phyloP scores from a whole-genome alignment of 768 basidiomycete genomes.

The Cystofilobasidium ferigula region DNA sequence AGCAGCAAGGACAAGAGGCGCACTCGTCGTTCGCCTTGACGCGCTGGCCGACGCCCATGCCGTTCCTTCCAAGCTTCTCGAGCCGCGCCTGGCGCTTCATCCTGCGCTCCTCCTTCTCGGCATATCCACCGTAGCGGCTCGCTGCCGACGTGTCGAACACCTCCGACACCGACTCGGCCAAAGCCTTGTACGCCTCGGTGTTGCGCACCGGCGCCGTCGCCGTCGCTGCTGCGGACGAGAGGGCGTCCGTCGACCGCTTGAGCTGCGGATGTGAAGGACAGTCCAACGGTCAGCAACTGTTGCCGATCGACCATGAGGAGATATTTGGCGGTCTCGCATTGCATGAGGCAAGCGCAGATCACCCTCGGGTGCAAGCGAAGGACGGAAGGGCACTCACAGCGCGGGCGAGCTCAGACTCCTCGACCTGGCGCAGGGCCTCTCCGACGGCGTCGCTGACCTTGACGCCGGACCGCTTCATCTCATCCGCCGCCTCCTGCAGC shows the following conservation, averaged over 20 bases:
- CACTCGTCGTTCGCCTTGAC: constrained; percentile 71
- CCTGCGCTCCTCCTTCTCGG: constrained; percentile 84
- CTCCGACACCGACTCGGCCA: constrained; percentile 79
- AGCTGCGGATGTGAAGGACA: constrained; percentile 1
- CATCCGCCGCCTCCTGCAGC: constrained; percentile 82
- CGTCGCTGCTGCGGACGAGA: constrained; percentile 71
- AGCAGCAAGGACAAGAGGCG: constrained; percentile 34
- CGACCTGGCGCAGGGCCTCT: constrained; percentile 83
- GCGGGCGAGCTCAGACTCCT: constrained; percentile 85
- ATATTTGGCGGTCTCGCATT: too few relatives aligned
- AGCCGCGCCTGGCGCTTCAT: constrained; percentile 66
- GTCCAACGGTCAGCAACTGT: neutral
- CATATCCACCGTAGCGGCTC: constrained; percentile 88
- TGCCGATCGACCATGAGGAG: neutral
- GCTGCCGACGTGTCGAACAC: constrained; percentile 87
- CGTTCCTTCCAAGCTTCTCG: constrained; percentile 68
- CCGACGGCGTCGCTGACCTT: constrained; percentile 88
- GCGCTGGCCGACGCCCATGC: constrained; percentile 45
- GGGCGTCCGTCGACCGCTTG: constrained; percentile 61
- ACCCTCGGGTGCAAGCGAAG: too few relatives aligned
- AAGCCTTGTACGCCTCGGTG: constrained; percentile 82
- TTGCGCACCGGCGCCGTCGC: constrained; percentile 96
- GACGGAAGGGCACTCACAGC: constrained; percentile 46
- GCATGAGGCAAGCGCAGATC: too few relatives aligned
- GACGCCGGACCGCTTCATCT: constrained; percentile 75